Evolutionary conservation across 345 rosid genomes (phyloP), one percentile per base, ranked within the genome.

Genomic region (Anacardium occidentale): DNA sequence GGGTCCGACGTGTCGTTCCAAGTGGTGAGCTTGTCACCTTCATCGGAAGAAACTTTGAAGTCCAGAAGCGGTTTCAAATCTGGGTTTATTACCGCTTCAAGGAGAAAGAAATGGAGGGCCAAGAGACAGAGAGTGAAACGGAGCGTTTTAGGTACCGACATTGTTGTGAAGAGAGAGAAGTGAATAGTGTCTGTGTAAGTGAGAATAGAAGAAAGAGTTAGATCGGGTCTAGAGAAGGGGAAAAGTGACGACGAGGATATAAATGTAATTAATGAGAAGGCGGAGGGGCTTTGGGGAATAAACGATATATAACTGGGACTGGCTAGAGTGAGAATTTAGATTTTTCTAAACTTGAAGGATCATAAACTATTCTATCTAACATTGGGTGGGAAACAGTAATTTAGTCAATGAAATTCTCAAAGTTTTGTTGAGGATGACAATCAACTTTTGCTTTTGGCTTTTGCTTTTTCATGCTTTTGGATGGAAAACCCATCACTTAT

Each of bases 1-100:
- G 71, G 82, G 76, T 80, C 76, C 54, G 82, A 58, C 64, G 85
- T 81, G 7, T 86, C 65, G 87, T 84, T 87, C 98, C 98, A 94
- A 24, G 83, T 69, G 54, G 47, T 2, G 25, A 93, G 96, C 67
- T 76, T 79, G 73, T 84, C 79, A 78, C 84, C 72, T 68, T 74
- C 65, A 81, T 89, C 98, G 0, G 92, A 77, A 15, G 81, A 26
- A 72, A 86, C 74, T 75, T 85, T 91, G 85, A 91, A 93, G 62
- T 71, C 69, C 0, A 86, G 45, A 25, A 93, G 87, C 20, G 86
- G 65, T 10, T 85, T 69, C 64, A 79, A 76, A 71, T 93, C 98
- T 13, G 87, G 87, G 84, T 62, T 74, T 1, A 78, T 53, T 29
- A 75, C 47, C 32, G 89, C 84, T 15, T 63, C 70, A 34, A 59